Base-by-base conservation (phyloP, 805 yeast species). In the Metschnikowia lunata region DNA sequence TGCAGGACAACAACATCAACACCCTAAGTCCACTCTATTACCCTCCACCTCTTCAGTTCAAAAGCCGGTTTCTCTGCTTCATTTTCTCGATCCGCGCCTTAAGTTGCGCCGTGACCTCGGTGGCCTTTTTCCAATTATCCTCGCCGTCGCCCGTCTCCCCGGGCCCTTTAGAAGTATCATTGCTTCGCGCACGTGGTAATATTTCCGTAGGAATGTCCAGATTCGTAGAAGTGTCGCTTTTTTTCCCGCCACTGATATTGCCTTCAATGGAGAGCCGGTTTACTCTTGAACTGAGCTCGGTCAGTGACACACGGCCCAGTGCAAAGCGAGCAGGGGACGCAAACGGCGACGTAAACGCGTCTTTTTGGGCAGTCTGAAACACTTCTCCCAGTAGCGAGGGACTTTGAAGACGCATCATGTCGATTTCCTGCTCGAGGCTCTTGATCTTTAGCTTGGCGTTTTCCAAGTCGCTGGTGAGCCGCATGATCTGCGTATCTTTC, bases 21-120 rank as follows among this genome's bases (percentile, higher is more conserved):
- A 18, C 23, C 23, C 23, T 18, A 18, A 26, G 10, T 8, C 18
- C 13, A 14, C 11, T 13, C 13, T 9, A n/a, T n/a, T n/a, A 30
- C 31, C 23, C 23, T 18, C 23, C 23, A 18, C 23, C 23, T 29
- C 26, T 39, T 8, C 46, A 34, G 14, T 41, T 46, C 3, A 48
- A 34, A 15, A 51, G 48, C 23, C 54, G 52, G 14, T 71, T 61
- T 37, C 83, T 72, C 10, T 87, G 87, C 59, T 85, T 85, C 96
- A 89, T 88, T 62, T 84, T 83, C 63, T 87, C 95, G 36, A 89
- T 89, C 55, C 97, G 70, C 0, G 89, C 95, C 60, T 84, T 86
- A 57, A 89, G 75, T 61, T 85, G 91, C 4, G 81, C 78, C 0
- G 97, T 89, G 10, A 88, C 95, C 54, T 86, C 95, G 0, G 93